Percentiles rank a stretch among this genome's conserved stretches.
These are phyloP conservation scores for Tuber aestivum DNA, from an alignment of 495 filamentous ascomycete species.

Conservation along the genomic window DNA sequence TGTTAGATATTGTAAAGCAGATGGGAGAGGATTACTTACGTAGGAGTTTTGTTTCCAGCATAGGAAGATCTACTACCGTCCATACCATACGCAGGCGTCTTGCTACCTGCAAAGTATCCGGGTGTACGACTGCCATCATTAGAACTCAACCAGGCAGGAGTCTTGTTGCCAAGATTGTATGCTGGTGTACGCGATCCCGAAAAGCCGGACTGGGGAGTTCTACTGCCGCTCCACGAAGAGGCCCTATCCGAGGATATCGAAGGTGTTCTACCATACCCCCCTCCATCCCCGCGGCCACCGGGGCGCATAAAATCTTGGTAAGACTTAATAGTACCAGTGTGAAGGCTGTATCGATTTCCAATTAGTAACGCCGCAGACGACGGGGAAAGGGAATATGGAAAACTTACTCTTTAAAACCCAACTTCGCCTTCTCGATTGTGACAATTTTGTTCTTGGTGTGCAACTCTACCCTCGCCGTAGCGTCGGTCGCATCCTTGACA, in stretches of 20 bases:
- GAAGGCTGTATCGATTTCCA: slow-evolving; percentile 16
- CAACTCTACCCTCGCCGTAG: slow-evolving; percentile 78
- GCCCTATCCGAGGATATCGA: slow-evolving; percentile 16
- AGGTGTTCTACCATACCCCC: slow-evolving; percentile 45
- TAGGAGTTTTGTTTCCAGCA: slow-evolving; percentile 60
- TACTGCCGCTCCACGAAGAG: slow-evolving; percentile 22
- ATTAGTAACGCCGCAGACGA: slow-evolving; percentile 11
- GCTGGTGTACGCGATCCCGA: slow-evolving; percentile 43
- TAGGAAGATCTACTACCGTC: slow-evolving; percentile 72
- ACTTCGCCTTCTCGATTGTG: slow-evolving; percentile 66
- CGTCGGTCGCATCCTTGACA: slow-evolving; percentile 84
- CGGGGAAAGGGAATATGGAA: background rate
- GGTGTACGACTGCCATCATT: slow-evolving; percentile 60
- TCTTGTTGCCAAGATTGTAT: slow-evolving; percentile 43
- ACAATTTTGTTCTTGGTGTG: slow-evolving; percentile 87
- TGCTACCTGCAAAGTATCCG: slow-evolving; percentile 56
- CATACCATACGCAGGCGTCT: slow-evolving; percentile 79
- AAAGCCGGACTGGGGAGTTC: slow-evolving; percentile 38
- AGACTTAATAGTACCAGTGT: slow-evolving; percentile 68
- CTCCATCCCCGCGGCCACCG: slow-evolving; percentile 51
- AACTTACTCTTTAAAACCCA: slow-evolving; percentile 73
- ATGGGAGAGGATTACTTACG: slow-evolving; percentile 33
- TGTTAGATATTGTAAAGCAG: slow-evolving; percentile 9
- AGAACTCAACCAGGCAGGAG: slow-evolving; percentile 56
- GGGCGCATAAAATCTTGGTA: slow-evolving; percentile 57